A percentile compares a stretch with the other conserved stretches of the same genome.
phyloP scores from a whole-genome alignment of 2,329 filamentous ascomycete genomes.

The Exophiala sideris region DNA sequence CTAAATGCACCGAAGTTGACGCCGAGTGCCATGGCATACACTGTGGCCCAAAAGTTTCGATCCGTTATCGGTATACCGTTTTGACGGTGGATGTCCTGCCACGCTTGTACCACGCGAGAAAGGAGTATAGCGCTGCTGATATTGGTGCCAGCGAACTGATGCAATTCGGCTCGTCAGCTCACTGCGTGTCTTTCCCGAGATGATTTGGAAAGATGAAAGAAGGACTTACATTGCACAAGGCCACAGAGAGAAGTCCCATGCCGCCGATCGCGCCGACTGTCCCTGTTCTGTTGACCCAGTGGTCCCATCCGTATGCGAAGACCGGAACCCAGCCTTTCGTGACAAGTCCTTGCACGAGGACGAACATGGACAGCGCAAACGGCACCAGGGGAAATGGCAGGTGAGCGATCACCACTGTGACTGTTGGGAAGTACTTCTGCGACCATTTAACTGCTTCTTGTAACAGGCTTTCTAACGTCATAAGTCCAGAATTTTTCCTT shows the following conservation, averaged over 20 bases:
- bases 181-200: neutral
- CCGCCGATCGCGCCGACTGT: constrained; percentile 10
- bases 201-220: neutral
- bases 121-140: constrained; percentile 73
- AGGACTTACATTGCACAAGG: constrained; percentile 66
- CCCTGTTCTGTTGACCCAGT: constrained; percentile 12
- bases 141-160: constrained; percentile 70
- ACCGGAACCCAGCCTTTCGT: constrained; percentile 72
- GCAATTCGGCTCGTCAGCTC: constrained; percentile 17
- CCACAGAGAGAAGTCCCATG: constrained; percentile 70
- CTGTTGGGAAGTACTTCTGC: constrained; percentile 69
- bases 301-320: constrained; percentile 58
- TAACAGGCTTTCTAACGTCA: constrained; percentile 54
- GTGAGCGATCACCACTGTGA: constrained; percentile 61
- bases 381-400: constrained; percentile 67
- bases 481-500: constrained; percentile 21
- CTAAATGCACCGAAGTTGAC: constrained; percentile 75
- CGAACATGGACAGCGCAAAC: constrained; percentile 71
- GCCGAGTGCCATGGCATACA: constrained; percentile 61
- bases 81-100: constrained; percentile 57
- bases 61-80: constrained; percentile 54
- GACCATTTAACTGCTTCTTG: constrained; percentile 53
- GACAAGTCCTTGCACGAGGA: constrained; percentile 68
- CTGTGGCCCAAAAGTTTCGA: constrained; percentile 52
- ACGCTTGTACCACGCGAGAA: constrained; percentile 66